A percentile compares a stretch with the other conserved stretches of the same genome.
Conservation (phyloP, 1,284 basidiomycete species). For the Cystobasidium sp. region DNA sequence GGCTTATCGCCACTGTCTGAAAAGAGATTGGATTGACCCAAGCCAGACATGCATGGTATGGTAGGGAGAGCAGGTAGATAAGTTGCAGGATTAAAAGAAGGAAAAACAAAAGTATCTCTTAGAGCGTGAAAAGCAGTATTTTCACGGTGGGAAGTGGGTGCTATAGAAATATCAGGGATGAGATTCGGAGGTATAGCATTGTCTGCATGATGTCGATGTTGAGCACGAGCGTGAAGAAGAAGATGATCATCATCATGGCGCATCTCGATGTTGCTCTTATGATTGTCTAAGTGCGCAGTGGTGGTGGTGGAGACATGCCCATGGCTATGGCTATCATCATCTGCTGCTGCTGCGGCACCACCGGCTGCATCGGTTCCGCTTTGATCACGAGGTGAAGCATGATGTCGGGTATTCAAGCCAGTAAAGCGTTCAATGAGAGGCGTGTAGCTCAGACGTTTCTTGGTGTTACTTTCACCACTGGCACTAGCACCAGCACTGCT, state of each 20-base stretch:
- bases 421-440: not conserved
- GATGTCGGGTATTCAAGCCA: not conserved
- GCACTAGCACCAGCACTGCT: not conserved
- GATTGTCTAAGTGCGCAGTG: too few species aligned
- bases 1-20: not conserved
- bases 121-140: slow-evolving; percentile 40
- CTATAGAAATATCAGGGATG: slow-evolving; percentile 20
- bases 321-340: not conserved
- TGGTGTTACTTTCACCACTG: not conserved
- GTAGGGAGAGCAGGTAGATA: slow-evolving; percentile 38
- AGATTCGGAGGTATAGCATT: not conserved
- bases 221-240: not conserved
- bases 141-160: slow-evolving; percentile 36
- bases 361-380: too few species aligned
- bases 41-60: slow-evolving; percentile 41
- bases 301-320: too few species aligned
- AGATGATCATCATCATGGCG: not conserved
- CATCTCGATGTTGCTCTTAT: too few species aligned
- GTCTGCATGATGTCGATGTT: not conserved
- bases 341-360: slow-evolving; percentile 11
- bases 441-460: not conserved
- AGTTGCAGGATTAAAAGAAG: slow-evolving; percentile 14
- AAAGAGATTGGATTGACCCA: slow-evolving; percentile 32
- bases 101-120: slow-evolving; percentile 40
- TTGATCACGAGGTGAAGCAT: not conserved